phyloP scores from a whole-genome alignment of 176 grass and related monocot genomes.

The Alloteropsis semialata region DNA sequence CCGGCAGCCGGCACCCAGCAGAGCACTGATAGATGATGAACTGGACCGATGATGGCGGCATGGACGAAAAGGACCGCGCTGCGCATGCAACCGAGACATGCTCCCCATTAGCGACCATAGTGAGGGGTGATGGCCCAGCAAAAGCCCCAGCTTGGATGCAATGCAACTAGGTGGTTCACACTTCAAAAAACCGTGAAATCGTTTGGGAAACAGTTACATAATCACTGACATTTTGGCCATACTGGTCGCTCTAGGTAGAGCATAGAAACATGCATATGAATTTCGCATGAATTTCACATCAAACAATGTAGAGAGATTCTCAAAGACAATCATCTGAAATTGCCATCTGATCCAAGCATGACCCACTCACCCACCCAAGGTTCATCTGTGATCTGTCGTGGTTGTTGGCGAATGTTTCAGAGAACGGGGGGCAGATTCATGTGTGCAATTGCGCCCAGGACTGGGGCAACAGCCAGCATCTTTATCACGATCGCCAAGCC shows the following conservation, averaged over 20 bases:
- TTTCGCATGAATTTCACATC: not conserved
- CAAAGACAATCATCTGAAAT: not conserved
- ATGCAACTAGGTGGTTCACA: slow-evolving; percentile 1
- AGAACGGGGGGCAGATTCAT: not conserved
- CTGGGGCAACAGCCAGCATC: not conserved
- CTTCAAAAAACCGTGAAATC: not conserved
- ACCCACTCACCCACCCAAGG: no score
- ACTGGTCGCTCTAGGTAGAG: no score
- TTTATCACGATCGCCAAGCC: not conserved
- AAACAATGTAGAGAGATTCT: not conserved
- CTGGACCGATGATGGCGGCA: slow-evolving; percentile 1
- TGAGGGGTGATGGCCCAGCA: slow-evolving; percentile 25
- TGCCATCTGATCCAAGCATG: not conserved
- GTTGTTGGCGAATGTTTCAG: not conserved
- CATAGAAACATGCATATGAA: not conserved
- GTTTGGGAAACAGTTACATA: not conserved
- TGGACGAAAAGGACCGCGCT: slow-evolving; percentile 39
- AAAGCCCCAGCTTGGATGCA: slow-evolving; percentile 38
- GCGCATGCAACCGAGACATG: slow-evolving; percentile 28
- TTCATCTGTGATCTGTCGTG: no score
- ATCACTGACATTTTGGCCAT: not conserved
- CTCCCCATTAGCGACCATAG: slow-evolving; percentile 17
- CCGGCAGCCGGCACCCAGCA: not conserved
- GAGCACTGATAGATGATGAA: slow-evolving; percentile 1
- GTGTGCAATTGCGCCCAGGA: not conserved